Conservation (phyloP, 768 basidiomycete genomes). For the Leccinum variicolor region DNA sequence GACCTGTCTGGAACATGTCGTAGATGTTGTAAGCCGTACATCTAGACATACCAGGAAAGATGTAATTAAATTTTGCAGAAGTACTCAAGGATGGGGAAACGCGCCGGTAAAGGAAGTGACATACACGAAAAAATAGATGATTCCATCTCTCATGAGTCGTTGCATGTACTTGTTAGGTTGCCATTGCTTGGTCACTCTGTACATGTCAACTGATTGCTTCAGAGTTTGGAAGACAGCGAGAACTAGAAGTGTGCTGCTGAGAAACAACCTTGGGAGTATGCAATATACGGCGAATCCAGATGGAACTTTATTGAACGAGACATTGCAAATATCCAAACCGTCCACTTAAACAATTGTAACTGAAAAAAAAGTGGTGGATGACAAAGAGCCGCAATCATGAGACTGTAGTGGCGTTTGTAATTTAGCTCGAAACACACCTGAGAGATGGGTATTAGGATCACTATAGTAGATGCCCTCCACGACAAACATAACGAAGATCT, state of each 20-base stretch:
- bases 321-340: not conserved
- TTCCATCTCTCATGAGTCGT: conserved; percentile 2
- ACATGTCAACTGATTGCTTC: not conserved
- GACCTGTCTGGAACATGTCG: not conserved
- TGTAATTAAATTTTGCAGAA: not conserved
- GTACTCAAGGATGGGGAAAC: not conserved
- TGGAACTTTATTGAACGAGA: not conserved
- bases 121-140: conserved; percentile 9
- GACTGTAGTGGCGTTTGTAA: not conserved
- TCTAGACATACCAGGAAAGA: not conserved
- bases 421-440: not conserved
- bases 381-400: not conserved
- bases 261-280: not conserved
- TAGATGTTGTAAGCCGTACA: not conserved
- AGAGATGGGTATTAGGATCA: not conserved
- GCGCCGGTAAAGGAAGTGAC: not conserved
- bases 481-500: not conserved
- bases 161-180: conserved; percentile 7
- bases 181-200: conserved; percentile 9
- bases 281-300: not conserved
- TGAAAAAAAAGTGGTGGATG: not conserved
- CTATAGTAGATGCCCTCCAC: conserved; percentile 2
- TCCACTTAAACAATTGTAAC: not conserved
- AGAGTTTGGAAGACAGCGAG: not conserved
- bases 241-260: not conserved